Evolutionary conservation across 2,329 filamentous ascomycete genomes (phyloP).

Genomic region (Cladosporium sp.): DNA sequence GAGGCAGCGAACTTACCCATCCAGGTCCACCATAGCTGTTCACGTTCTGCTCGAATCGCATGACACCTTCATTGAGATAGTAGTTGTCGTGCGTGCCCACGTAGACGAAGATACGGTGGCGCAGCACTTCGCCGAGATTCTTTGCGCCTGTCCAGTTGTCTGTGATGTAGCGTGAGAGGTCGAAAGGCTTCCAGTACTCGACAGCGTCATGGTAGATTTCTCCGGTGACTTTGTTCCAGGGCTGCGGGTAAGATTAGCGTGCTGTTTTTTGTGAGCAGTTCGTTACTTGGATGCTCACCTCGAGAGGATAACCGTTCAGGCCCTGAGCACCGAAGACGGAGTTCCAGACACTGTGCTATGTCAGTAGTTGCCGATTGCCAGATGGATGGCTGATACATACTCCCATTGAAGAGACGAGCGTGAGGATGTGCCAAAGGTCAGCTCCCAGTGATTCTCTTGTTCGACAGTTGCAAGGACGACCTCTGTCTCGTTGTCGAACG

Average conservation of each 20-base stretch:
- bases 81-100: conserved; percentile 35
- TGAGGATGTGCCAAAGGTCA: conserved; percentile 33
- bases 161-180: conserved; percentile 32
- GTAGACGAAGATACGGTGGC: conserved; percentile 32
- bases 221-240: conserved; percentile 38
- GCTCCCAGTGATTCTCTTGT: conserved; percentile 37
- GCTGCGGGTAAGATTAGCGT: neutral
- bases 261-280: no score
- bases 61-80: conserved; percentile 36
- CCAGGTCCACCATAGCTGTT: conserved; percentile 30
- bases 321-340: conserved; percentile 28
- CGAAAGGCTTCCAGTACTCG: conserved; percentile 35
- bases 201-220: conserved; percentile 37
- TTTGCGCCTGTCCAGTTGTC: conserved; percentile 30
- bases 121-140: conserved; percentile 32
- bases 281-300: conserved; percentile 19
- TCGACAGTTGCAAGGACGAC: conserved; percentile 25
- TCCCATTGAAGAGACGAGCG: conserved; percentile 36
- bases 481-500: conserved; percentile 25
- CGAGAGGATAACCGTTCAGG: conserved; percentile 35
- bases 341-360: conserved; percentile 28
- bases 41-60: conserved; percentile 32
- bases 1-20: conserved; percentile 20
- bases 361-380: neutral
- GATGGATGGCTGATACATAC: neutral